Evolutionary conservation across 2,329 filamentous ascomycete genomes (phyloP).

Genomic region (Fusarium veterinarium): DNA sequence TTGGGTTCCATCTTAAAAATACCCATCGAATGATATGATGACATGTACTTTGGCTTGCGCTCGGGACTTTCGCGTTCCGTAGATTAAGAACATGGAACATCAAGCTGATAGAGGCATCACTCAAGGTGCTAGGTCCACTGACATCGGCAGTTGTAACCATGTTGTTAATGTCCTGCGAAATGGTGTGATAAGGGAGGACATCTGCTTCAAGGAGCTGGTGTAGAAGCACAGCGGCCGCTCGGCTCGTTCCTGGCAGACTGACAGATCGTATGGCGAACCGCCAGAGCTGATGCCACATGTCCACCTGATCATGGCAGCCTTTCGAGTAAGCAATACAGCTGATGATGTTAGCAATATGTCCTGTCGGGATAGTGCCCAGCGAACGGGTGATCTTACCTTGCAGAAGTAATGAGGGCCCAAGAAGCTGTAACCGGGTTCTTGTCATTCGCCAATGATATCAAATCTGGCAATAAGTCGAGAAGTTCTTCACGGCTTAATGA

Average conservation of each 20-base stretch:
- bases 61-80: conserved; percentile 75
- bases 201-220: conserved; percentile 72
- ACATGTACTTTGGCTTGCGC: conserved; percentile 73
- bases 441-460: conserved; percentile 72
- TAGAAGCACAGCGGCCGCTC: conserved; percentile 81
- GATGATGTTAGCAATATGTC: conserved; percentile 35
- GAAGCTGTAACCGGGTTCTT: conserved; percentile 75
- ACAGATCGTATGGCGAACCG: conserved; percentile 77
- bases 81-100: conserved; percentile 77
- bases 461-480: conserved; percentile 64
- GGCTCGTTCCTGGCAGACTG: conserved; percentile 75
- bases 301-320: conserved; percentile 50
- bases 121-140: conserved; percentile 80
- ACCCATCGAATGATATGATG: conserved; percentile 85
- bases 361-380: not conserved
- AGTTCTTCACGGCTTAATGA: conserved; percentile 64
- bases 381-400: conserved; percentile 67
- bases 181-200: conserved; percentile 73
- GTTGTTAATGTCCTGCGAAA: conserved; percentile 76
- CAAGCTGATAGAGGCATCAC: conserved; percentile 81
- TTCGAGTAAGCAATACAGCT: conserved; percentile 48
- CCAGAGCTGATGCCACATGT: conserved; percentile 79
- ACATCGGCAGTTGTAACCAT: conserved; percentile 83
- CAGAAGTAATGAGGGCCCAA: conserved; percentile 87
- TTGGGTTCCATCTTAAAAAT: conserved; percentile 83